These are phyloP conservation scores for Apiotrichum veenhuisii DNA, from an alignment of 1,284 basidiomycete species.

Conservation along the genomic window DNA sequence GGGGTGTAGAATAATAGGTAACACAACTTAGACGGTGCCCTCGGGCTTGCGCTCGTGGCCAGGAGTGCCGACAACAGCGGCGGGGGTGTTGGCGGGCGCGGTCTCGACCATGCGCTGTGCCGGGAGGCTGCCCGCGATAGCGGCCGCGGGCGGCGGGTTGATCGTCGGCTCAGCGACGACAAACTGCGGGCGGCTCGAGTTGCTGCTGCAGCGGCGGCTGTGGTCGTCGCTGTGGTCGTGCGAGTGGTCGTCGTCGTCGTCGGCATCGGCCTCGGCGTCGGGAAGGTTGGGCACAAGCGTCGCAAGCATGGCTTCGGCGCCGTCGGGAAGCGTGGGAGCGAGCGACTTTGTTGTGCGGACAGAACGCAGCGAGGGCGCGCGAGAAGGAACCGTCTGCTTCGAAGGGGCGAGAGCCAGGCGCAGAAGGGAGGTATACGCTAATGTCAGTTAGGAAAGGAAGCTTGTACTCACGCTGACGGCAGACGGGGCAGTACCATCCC, in stretches of 20 bases:
- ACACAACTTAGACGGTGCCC: neutral
- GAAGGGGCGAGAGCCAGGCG: conserved; percentile 70
- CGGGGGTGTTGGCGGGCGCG: neutral
- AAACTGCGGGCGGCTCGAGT: conserved; percentile 18
- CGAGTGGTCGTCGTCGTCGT: conserved; percentile 1
- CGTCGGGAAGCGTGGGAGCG: conserved; percentile 47
- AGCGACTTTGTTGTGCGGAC: conserved; percentile 27
- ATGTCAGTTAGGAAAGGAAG: neutral
- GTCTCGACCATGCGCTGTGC: neutral
- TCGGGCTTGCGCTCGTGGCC: neutral
- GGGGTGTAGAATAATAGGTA: too few relatives aligned
- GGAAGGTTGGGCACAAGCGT: conserved; percentile 25
- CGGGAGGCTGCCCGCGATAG: neutral
- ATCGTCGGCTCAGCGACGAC: conserved; percentile 19
- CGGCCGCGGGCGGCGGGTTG: conserved; percentile 3
- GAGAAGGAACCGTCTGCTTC: conserved; percentile 30
- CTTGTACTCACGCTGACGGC: conserved; percentile 68
- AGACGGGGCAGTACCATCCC: conserved; percentile 92
- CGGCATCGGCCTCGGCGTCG: conserved; percentile 13
- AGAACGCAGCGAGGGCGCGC: conserved; percentile 25
- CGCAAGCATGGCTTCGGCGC: conserved; percentile 48
- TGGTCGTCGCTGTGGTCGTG: conserved; percentile 2
- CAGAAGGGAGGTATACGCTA: conserved; percentile 80
- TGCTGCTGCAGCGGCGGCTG: conserved; percentile 6
- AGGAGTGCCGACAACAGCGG: neutral